Base-by-base conservation (phyloP, 306 rosid species). In the Vachellia collinsii region DNA sequence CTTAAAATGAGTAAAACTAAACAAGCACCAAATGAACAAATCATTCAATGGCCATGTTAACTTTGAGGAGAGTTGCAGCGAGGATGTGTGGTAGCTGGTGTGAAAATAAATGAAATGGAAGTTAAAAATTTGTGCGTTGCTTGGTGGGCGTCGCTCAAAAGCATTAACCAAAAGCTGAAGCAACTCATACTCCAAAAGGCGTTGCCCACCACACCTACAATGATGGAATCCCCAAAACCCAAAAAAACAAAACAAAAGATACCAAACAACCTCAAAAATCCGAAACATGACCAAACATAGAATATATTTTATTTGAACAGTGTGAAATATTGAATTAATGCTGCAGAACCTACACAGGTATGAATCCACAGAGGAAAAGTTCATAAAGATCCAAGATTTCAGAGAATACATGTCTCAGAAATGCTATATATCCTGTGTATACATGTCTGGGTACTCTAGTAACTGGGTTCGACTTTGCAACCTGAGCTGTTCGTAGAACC, bases 401-500 rank as follows among this genome's bases (percentile, higher is more conserved):
- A 12, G 68, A 62, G 9, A 7, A 14, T 13, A 1, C 3, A 29
- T 39, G 3, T 59, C 36, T 10, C 66, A 59, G 37, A 61, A 25
- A 11, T 61, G 38, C 67, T 61, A 23, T 41, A 39, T 67, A n/a
- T 39, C 19, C 0, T 66, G 16, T 58, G 4, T 23, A 42, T 53
- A 76, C 48, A 85, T 65, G 17, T 82, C 77, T 69, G 72, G 80
- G 65, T 85, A 78, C 48, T 85, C 78, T 23, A 85, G 71, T 74
- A 87, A 82, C 58, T 89, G 90, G 74, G 70, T 41, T 19, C 74
- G 80, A 51, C 74, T 75, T 71, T 90, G 93, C 47, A 54, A 67
- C 64, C 79, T 86, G 1, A 90, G 83, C 66, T 90, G 91, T 75
- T 90, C 90, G 79, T 90, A 84, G 74, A 90, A 90, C 74, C 85